Evolutionary conservation across 1,284 basidiomycete genomes (phyloP).

Genomic region (Leccinum fallax): DNA sequence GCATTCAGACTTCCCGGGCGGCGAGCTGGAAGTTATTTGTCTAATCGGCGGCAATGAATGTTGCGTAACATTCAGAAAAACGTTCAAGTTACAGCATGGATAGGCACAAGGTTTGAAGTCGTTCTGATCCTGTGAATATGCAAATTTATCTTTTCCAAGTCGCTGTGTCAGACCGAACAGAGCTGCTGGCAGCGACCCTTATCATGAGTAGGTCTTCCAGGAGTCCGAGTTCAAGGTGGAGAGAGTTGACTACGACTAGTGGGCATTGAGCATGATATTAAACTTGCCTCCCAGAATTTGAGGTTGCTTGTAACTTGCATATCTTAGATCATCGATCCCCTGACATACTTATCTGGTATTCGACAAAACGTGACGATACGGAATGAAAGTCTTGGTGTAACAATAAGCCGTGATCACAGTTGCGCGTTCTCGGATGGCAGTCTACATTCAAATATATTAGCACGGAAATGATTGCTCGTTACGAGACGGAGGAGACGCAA

Average conservation of each 20-base stretch:
- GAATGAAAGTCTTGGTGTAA: not conserved
- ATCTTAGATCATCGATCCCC: not conserved
- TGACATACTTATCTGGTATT: not conserved
- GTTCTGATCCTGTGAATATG: not conserved
- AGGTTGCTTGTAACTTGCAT: not conserved
- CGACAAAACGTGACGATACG: not conserved
- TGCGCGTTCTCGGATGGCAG: not conserved
- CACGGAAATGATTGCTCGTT: not conserved
- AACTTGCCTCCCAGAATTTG: not conserved
- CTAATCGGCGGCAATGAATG: too few relatives aligned
- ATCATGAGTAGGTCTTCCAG: not conserved
- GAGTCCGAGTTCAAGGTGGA: not conserved
- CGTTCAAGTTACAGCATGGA: too few relatives aligned
- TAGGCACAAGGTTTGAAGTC: not conserved
- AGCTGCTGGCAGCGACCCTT: not conserved
- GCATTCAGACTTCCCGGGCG: too few relatives aligned
- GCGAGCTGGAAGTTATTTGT: too few relatives aligned
- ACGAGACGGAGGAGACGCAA: not conserved
- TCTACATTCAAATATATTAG: not conserved
- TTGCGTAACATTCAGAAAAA: too few relatives aligned
- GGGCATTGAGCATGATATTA: not conserved
- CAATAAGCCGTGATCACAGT: not conserved
- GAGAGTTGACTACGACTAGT: not conserved
- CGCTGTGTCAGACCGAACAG: not conserved
- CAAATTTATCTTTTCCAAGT: not conserved